Base-by-base conservation (phyloP, 164 flowering plant genomes). In the Pachysandra terminalis region DNA sequence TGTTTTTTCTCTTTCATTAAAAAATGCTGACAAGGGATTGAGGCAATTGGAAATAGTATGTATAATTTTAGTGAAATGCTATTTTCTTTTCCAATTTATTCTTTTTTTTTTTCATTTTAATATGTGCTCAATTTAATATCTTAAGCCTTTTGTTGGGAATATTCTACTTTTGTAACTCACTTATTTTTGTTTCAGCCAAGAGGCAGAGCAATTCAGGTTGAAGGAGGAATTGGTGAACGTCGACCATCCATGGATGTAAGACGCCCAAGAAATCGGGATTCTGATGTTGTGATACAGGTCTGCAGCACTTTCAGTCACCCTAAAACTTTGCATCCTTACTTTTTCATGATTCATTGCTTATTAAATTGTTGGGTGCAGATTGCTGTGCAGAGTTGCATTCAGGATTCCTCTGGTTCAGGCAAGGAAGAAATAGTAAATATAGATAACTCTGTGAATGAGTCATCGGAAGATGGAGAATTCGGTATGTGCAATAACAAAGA, bases 281-380 rank as follows among this genome's bases (percentile, higher is more conserved):
- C 86, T 52, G 90, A 83, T 82, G 94, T 82, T 71, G 88, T 89
- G 59, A 87, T 89, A 80, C 81, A 86, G 85, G 90, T 86, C 23
- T 10, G 41, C 12, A 28, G 37, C 59, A 19, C 25, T 19, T 45
- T 22, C 52, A 67, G 13, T 52, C n/a, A 25, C 54, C 57, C 15
- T 14, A 17, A 65, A 16, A 1, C 40, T 51, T 24, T 16, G 10
- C 9, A 1, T 21, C 59, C 56, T 19, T 52, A 26, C 56, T 16
- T 37, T 27, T 24, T 19, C 35, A 37, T 56, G 62, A 40, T 35
- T 56, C 48, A 37, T 45, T 56, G 19, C 49, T 77, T n/a, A 59
- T 35, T 19, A 3, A 32, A 51, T 71, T 61, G 59, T 66, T 65
- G 68, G 35, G 63, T 62, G 59, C 79, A 87, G 90, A 81, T 90